A percentile compares a stretch with the other conserved stretches of the same genome.
Evolutionary conservation across 2,329 filamentous ascomycete species (phyloP).

Genomic region (Cercospora sp.): DNA sequence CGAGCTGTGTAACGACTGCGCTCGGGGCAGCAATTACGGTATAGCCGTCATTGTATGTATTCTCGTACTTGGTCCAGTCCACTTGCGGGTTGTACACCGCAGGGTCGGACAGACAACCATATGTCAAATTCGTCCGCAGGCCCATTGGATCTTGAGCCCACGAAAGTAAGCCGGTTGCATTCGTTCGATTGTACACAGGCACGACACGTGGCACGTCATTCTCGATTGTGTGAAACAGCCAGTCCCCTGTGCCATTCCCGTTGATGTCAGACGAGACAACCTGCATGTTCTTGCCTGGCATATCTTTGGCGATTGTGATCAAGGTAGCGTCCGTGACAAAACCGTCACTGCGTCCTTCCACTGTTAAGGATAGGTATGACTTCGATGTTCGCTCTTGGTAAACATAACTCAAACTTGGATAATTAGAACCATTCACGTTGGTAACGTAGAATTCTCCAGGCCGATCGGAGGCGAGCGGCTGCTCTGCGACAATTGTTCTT

Average conservation of each 20-base stretch:
- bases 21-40: background rate
- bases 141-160: background rate
- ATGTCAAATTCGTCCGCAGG: background rate
- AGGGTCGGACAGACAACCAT: background rate
- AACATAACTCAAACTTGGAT: background rate
- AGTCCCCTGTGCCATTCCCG: background rate
- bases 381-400: background rate
- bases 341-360: background rate
- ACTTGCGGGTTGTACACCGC: background rate
- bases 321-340: background rate
- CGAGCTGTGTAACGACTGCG: background rate
- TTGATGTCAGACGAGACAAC: background rate
- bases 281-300: background rate
- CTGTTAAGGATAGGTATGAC: background rate
- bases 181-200: background rate
- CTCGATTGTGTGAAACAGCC: background rate
- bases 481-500: background rate
- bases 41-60: background rate
- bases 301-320: background rate
- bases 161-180: background rate
- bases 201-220: background rate
- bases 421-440: background rate
- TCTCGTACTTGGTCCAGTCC: background rate
- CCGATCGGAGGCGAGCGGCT: background rate
- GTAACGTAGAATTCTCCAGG: background rate